Percentiles rank a stretch among this genome's conserved stretches.
Evolutionary conservation across 2,329 filamentous ascomycete species (phyloP).

Genomic region (Penicillium sp.): DNA sequence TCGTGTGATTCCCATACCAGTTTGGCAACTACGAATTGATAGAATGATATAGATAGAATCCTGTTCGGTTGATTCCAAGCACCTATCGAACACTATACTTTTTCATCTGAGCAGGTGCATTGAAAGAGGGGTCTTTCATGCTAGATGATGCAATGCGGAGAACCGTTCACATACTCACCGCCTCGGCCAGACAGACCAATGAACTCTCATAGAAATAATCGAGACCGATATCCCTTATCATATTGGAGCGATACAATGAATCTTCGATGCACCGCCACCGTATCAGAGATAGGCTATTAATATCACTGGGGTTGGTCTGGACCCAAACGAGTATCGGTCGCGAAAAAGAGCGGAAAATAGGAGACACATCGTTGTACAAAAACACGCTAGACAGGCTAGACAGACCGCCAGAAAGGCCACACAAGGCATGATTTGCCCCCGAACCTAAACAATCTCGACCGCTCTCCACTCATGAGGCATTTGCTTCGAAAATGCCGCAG

Average conservation of each 20-base stretch:
- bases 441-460: slow-evolving; percentile 6
- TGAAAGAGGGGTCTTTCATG: not conserved
- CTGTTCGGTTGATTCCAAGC: not conserved
- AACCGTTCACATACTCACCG: slow-evolving; percentile 14
- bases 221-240: not conserved
- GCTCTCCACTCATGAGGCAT: slow-evolving; percentile 18
- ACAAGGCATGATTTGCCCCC: slow-evolving; percentile 9
- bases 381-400: not conserved
- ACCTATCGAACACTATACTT: not conserved
- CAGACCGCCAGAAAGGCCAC: not conserved
- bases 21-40: not conserved
- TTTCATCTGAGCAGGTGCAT: not conserved
- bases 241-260: not conserved
- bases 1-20: not conserved
- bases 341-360: not conserved
- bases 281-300: slow-evolving; percentile 13
- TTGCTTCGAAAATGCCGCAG: slow-evolving; percentile 16
- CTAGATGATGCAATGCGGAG: slow-evolving; percentile 23
- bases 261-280: slow-evolving; percentile 1
- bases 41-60: not conserved
- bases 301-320: slow-evolving; percentile 19
- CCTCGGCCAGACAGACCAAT: slow-evolving; percentile 18
- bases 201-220: slow-evolving; percentile 11
- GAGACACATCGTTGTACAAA: not conserved
- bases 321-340: slow-evolving; percentile 13